Evolutionary conservation across 306 rosid genomes (phyloP).

Genomic region (Rubus parviflorus): DNA sequence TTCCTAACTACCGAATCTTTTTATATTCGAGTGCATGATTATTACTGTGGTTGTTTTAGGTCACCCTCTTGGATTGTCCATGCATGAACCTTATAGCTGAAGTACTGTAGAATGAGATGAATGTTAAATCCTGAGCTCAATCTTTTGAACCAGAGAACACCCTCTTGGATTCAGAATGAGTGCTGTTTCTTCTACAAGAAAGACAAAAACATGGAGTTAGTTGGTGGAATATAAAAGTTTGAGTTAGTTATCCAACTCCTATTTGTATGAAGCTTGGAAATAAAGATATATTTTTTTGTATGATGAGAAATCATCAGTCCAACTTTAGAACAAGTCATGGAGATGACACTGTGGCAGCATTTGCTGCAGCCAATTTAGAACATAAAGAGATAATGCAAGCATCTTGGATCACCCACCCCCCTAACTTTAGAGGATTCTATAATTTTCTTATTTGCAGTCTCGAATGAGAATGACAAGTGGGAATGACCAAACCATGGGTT

Average conservation of each 20-base stretch:
- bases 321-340: background rate
- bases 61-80: background rate
- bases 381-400: slow-evolving; percentile 20
- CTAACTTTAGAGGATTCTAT: slow-evolving; percentile 23
- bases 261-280: background rate
- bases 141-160: background rate
- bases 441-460: slow-evolving; percentile 20
- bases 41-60: background rate
- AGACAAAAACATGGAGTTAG: background rate
- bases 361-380: background rate
- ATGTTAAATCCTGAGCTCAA: background rate
- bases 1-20: background rate
- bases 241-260: background rate
- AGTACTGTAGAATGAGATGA: background rate
- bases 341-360: background rate
- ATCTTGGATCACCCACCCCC: slow-evolving; percentile 13
- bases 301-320: slow-evolving; percentile 3
- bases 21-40: background rate
- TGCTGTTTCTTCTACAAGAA: background rate
- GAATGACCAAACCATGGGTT: slow-evolving; percentile 17
- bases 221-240: background rate
- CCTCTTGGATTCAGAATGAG: background rate
- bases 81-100: background rate
- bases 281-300: background rate
- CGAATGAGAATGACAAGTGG: slow-evolving; percentile 27